Evolutionary conservation across 768 basidiomycete genomes (phyloP).

Genomic region (Tylopilus rubrobrunneus): DNA sequence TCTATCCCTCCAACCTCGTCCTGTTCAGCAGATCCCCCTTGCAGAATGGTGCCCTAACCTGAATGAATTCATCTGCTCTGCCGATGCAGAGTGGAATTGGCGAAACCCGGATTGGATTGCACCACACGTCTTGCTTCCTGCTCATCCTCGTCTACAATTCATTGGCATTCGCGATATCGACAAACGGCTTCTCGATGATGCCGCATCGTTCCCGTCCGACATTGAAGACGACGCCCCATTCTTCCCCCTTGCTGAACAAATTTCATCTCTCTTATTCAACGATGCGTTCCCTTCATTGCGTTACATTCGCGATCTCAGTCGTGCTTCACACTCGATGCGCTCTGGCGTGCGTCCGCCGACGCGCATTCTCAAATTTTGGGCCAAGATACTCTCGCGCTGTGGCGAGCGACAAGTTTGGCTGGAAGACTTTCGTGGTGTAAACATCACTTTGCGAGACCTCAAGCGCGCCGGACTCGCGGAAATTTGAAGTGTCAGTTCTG

Average conservation of each 20-base stretch:
- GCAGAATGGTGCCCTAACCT: conserved; percentile 71
- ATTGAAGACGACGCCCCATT: conserved; percentile 46
- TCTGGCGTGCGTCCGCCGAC: conserved; percentile 27
- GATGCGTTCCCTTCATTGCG: conserved; percentile 60
- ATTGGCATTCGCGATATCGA: conserved; percentile 75
- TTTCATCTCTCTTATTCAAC: conserved; percentile 51
- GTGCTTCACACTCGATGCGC: conserved; percentile 54
- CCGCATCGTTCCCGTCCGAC: conserved; percentile 28
- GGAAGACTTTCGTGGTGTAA: conserved; percentile 60
- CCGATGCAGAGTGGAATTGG: conserved; percentile 83
- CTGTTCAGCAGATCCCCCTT: conserved; percentile 41
- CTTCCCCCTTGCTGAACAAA: conserved; percentile 63
- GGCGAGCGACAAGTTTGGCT: conserved; percentile 54
- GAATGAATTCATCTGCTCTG: conserved; percentile 65
- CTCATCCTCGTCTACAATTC: conserved; percentile 57
- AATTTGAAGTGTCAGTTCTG: conserved; percentile 3
- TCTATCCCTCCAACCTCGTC: conserved; percentile 44
- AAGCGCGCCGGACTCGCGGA: conserved; percentile 32
- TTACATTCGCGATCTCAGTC: conserved; percentile 64
- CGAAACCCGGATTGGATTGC: conserved; percentile 77
- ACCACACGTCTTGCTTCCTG: conserved; percentile 65
- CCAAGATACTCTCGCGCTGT: conserved; percentile 46
- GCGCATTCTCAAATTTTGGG: conserved; percentile 47
- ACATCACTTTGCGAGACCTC: conserved; percentile 47
- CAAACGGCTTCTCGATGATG: conserved; percentile 51